These are phyloP conservation scores for Pythium chondricola DNA, from an alignment of 352 stramenopile genomes.

Conservation along the genomic window DNA sequence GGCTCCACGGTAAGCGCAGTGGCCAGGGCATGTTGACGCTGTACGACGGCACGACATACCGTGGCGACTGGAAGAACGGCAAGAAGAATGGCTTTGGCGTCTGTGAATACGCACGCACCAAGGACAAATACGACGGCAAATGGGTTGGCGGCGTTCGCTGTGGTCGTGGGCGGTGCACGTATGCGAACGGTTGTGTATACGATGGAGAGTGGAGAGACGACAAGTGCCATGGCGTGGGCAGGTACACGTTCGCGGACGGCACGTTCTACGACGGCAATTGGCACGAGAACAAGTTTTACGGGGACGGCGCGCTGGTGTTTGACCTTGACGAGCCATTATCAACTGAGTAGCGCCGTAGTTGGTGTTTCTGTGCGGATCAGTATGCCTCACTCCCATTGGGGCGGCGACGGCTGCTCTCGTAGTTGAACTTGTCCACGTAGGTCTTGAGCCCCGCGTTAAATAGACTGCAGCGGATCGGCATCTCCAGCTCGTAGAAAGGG, in stretches of 20 bases:
- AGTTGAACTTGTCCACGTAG: constrained; percentile 86
- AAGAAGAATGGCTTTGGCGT: constrained; percentile 80
- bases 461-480: constrained; percentile 92
- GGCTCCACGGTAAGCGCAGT: constrained; percentile 37
- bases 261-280: constrained; percentile 84
- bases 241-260: constrained; percentile 65
- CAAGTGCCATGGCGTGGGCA: constrained; percentile 67
- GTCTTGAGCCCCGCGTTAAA: constrained; percentile 87
- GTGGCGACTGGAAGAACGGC: constrained; percentile 77
- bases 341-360: neutral
- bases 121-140: constrained; percentile 73
- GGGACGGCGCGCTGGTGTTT: constrained; percentile 61
- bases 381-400: constrained; percentile 35
- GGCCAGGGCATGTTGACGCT: constrained; percentile 45
- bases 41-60: constrained; percentile 76
- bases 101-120: constrained; percentile 46
- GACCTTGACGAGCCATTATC: constrained; percentile 21
- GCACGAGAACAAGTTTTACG: constrained; percentile 65
- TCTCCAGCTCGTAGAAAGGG: constrained; percentile 94
- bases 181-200: constrained; percentile 64
- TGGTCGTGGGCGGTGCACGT: constrained; percentile 46
- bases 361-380: constrained; percentile 10
- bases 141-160: constrained; percentile 79
- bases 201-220: constrained; percentile 81
- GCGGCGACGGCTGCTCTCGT: constrained; percentile 50